Percentiles rank a stretch among this genome's conserved stretches.
Conservation (phyloP, 1,139 yeast genomes). For the Taiozyma sp. region DNA sequence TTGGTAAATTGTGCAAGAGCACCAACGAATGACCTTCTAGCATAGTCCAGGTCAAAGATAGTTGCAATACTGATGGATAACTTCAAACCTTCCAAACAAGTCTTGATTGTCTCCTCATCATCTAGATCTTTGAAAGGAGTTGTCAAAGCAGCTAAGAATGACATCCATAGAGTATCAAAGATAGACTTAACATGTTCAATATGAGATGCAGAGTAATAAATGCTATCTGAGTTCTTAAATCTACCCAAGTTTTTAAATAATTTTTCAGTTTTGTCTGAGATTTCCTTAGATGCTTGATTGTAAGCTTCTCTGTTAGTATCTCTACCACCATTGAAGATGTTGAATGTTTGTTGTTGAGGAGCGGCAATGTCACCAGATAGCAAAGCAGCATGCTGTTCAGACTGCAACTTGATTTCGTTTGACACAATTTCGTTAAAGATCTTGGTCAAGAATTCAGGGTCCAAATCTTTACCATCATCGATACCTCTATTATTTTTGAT, state of each 20-base stretch:
- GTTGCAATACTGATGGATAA: slow-evolving; percentile 81
- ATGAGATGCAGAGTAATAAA: slow-evolving; percentile 58
- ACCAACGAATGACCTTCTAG: slow-evolving; percentile 84
- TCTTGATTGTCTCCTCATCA: slow-evolving; percentile 65
- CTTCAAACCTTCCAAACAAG: slow-evolving; percentile 82
- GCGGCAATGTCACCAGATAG: slow-evolving; percentile 56
- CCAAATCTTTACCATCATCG: slow-evolving; percentile 84
- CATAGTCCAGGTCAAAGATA: slow-evolving; percentile 77
- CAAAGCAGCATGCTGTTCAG: slow-evolving; percentile 93
- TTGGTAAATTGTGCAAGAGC: slow-evolving; percentile 87
- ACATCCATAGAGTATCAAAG: slow-evolving; percentile 96
- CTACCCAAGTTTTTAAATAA: slow-evolving; percentile 70
- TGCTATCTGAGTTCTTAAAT: slow-evolving; percentile 29
- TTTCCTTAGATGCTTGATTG: slow-evolving; percentile 86
- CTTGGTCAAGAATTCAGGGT: slow-evolving; percentile 61
- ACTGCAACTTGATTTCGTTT: slow-evolving; percentile 84
- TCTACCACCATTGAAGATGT: slow-evolving; percentile 64
- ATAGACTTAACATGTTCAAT: slow-evolving; percentile 90
- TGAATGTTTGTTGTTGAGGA: slow-evolving; percentile 38
- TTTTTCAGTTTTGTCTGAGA: slow-evolving; percentile 85
- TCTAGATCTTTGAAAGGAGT: slow-evolving; percentile 90
- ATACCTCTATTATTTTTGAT: slow-evolving; percentile 87
- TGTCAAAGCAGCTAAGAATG: slow-evolving; percentile 87
- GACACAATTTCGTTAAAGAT: slow-evolving; percentile 73
- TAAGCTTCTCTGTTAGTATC: slow-evolving; percentile 84